Evolutionary conservation across 2,329 filamentous ascomycete genomes (phyloP).

Genomic region (Fusarium nodosum): DNA sequence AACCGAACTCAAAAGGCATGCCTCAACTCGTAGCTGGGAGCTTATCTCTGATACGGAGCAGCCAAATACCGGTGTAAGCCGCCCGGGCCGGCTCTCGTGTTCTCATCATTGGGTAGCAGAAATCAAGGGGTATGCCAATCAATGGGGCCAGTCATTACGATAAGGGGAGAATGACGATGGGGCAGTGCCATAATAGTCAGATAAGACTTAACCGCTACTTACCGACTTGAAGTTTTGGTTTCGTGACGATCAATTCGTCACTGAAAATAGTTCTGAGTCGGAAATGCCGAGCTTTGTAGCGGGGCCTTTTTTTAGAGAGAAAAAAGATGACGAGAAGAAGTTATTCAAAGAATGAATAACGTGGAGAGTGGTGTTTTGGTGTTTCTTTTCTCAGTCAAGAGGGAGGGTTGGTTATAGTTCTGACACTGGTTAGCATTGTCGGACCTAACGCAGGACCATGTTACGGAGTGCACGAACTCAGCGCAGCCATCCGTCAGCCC

Average conservation of each 20-base stretch:
- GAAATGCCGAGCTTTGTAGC: slow-evolving; percentile 38
- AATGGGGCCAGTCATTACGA: slow-evolving; percentile 33
- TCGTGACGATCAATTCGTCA: slow-evolving; percentile 41
- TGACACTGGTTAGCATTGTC: slow-evolving; percentile 49
- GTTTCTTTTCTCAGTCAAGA: slow-evolving; percentile 42
- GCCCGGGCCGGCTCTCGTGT: slow-evolving; percentile 50
- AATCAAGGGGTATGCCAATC: slow-evolving; percentile 41
- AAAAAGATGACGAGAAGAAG: slow-evolving; percentile 9
- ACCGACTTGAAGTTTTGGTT: slow-evolving; percentile 37
- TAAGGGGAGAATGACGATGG: slow-evolving; percentile 39
- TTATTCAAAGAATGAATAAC: slow-evolving; percentile 31
- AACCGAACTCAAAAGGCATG: slow-evolving; percentile 2
- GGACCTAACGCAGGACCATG: slow-evolving; percentile 31
- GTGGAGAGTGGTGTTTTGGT: slow-evolving; percentile 19
- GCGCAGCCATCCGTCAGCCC: slow-evolving; percentile 52
- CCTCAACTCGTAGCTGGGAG: slow-evolving; percentile 22
- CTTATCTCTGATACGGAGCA: slow-evolving; percentile 40
- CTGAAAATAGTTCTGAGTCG: slow-evolving; percentile 46
- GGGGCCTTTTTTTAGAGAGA: slow-evolving; percentile 8
- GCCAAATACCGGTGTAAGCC: slow-evolving; percentile 45
- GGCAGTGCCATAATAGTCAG: slow-evolving; percentile 32
- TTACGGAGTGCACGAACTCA: slow-evolving; percentile 48
- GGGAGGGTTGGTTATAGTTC: slow-evolving; percentile 43
- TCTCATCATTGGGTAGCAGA: slow-evolving; percentile 41
- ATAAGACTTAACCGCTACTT: slow-evolving; percentile 44